A percentile compares a stretch with the other conserved stretches of the same genome.
Conservation (phyloP, 352 stramenopile species). For the Phytophthora litchii region DNA sequence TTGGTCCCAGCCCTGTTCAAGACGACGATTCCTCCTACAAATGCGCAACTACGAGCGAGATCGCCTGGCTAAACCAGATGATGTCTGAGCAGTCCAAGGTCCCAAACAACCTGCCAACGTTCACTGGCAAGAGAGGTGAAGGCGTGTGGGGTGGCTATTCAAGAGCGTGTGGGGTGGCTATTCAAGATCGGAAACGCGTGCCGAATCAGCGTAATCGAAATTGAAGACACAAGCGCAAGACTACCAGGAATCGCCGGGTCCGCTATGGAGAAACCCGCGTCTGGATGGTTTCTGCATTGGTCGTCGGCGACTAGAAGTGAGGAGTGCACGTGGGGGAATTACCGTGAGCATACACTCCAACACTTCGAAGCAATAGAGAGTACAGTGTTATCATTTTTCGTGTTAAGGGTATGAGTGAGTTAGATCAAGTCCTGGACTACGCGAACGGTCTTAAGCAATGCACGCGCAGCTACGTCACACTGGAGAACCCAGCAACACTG, state of each 20-base stretch:
- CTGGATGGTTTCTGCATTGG: background rate
- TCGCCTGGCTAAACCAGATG: no score
- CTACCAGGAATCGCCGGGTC: background rate
- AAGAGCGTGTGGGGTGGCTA: conserved; percentile 16
- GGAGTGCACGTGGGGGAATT: conserved; percentile 10
- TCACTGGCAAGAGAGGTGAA: conserved; percentile 7
- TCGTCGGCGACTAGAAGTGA: background rate
- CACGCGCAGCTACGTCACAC: background rate
- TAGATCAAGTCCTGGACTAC: background rate
- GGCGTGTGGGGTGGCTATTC: conserved; percentile 20
- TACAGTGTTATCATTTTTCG: no score
- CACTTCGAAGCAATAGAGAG: background rate
- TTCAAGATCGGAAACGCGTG: conserved; percentile 20
- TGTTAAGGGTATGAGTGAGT: no score
- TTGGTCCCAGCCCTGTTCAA: no score
- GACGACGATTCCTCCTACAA: no score
- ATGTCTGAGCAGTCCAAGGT: no score
- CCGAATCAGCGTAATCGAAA: conserved; percentile 6
- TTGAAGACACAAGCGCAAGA: background rate
- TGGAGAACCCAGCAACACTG: background rate
- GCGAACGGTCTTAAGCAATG: background rate
- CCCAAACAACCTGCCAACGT: conserved; percentile 17
- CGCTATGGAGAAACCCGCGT: no score
- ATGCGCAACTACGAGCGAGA: no score
- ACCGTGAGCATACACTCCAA: background rate